These are phyloP conservation scores for Fusarium transvaalense DNA, from an alignment of 2,329 filamentous ascomycete species.

Conservation along the genomic window DNA sequence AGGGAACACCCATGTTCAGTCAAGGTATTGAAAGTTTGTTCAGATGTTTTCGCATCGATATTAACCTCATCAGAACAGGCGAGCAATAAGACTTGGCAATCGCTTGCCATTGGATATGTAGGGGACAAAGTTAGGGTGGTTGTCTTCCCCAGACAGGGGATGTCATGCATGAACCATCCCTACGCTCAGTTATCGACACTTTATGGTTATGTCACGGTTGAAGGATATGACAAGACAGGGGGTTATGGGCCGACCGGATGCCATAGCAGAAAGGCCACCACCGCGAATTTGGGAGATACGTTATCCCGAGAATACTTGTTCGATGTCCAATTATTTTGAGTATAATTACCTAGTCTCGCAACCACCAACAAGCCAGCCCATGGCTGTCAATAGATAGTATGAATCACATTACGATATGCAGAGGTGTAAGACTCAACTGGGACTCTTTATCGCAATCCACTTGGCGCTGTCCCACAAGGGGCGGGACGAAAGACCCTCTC, in stretches of 20 bases:
- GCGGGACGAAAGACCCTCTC: constrained; percentile 43
- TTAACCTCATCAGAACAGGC: constrained; percentile 23
- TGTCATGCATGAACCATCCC: constrained; percentile 49
- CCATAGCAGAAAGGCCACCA: constrained; percentile 6
- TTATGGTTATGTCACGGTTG: constrained; percentile 21
- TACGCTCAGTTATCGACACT: constrained; percentile 22
- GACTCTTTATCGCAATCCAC: constrained; percentile 46
- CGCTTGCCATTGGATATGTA: constrained; percentile 13
- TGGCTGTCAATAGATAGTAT: neutral
- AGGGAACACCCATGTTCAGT: constrained; percentile 9
- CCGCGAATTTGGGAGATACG: neutral
- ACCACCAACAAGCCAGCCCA: neutral
- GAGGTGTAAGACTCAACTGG: constrained; percentile 29
- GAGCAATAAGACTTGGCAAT: constrained; percentile 24
- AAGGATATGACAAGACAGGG: constrained; percentile 24
- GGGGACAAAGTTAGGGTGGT: constrained; percentile 18
- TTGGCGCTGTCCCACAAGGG: constrained; percentile 42
- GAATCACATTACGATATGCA: constrained; percentile 35
- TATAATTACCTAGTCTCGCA: neutral
- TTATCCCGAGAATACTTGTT: constrained; percentile 3
- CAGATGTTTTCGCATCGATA: constrained; percentile 4
- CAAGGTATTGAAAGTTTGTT: constrained; percentile 20
- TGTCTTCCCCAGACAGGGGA: constrained; percentile 33
- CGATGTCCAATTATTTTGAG: neutral
- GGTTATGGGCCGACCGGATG: constrained; percentile 26